Conservation (phyloP, 1,284 basidiomycete genomes). For the Cutaneotrichosporon cutaneum region DNA sequence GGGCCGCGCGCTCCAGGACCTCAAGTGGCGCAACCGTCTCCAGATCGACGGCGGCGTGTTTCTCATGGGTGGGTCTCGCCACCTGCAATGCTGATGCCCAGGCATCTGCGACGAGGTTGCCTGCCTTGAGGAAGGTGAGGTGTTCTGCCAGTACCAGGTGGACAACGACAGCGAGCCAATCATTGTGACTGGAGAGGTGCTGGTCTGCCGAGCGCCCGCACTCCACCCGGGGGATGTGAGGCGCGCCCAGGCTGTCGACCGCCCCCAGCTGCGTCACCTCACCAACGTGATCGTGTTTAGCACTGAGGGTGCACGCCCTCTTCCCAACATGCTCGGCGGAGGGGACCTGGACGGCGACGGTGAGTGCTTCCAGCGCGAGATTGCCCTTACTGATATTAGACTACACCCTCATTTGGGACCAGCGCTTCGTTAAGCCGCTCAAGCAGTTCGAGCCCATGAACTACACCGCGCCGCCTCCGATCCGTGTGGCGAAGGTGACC, state of each 20-base stretch:
- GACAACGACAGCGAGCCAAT: conserved; percentile 29
- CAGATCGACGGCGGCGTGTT: conserved; percentile 44
- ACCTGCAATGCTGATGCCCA: conserved; percentile 12
- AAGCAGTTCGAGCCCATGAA: conserved; percentile 41
- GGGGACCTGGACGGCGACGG: conserved; percentile 53
- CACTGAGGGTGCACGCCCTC: conserved; percentile 41
- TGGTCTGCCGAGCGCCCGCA: conserved; percentile 51
- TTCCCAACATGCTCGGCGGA: conserved; percentile 52
- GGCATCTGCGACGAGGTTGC: conserved; percentile 50
- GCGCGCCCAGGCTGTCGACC: conserved; percentile 43
- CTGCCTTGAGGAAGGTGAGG: conserved; percentile 42
- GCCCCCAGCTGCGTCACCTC: conserved; percentile 43
- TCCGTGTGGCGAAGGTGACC: conserved; percentile 39
- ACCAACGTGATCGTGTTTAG: conserved; percentile 53
- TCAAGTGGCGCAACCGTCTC: conserved; percentile 52
- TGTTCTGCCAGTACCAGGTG: conserved; percentile 52
- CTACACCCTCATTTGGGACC: conserved; percentile 53
- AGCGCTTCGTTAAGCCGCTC: conserved; percentile 41
- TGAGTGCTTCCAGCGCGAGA: conserved; percentile 6
- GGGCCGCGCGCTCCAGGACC: conserved; percentile 45
- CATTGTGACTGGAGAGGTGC: conserved; percentile 40
- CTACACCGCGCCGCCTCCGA: conserved; percentile 45
- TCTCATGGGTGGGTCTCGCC: conserved; percentile 39
- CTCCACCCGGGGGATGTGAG: conserved; percentile 49
- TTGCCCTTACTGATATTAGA: conserved; percentile 20